Evolutionary conservation across 1,284 basidiomycete genomes (phyloP).

Genomic region (Irpex lacteus): DNA sequence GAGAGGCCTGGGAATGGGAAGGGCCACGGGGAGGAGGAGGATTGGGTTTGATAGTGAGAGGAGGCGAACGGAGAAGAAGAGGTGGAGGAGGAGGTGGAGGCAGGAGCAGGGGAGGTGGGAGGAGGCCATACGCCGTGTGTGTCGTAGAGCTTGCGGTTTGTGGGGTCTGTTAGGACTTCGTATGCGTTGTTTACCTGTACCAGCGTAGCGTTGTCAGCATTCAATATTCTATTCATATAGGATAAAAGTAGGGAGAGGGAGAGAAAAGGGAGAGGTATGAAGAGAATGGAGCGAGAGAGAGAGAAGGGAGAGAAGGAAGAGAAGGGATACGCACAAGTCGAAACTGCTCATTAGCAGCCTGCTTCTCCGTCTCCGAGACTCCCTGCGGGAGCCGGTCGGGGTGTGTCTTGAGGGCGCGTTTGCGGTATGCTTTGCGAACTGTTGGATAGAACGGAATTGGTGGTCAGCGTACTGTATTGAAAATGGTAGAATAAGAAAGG

Average conservation of each 20-base stretch:
- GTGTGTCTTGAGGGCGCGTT: slow-evolving; percentile 45
- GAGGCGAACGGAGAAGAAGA: no score
- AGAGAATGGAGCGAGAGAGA: neutral
- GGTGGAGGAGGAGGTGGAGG: neutral
- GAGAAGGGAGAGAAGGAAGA: no score
- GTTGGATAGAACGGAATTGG: neutral
- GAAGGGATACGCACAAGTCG: slow-evolving; percentile 31
- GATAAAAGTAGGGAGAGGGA: no score
- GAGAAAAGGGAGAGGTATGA: no score
- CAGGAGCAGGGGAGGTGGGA: slow-evolving; percentile 6
- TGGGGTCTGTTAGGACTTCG: slow-evolving; percentile 42
- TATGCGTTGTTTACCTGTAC: slow-evolving; percentile 49
- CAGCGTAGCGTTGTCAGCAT: neutral
- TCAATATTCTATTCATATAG: no score
- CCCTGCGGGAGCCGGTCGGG: slow-evolving; percentile 44
- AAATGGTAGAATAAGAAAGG: no score
- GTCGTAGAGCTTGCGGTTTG: slow-evolving; percentile 31
- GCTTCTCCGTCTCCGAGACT: slow-evolving; percentile 36
- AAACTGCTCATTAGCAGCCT: slow-evolving; percentile 42
- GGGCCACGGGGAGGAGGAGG: slow-evolving; percentile 30
- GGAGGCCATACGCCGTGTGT: slow-evolving; percentile 23
- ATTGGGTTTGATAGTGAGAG: no score
- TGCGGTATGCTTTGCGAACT: slow-evolving; percentile 51
- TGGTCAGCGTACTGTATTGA: neutral
- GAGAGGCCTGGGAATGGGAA: no score